Conservation (phyloP, 1,284 basidiomycete genomes). For the Marasmius tenuissimus region DNA sequence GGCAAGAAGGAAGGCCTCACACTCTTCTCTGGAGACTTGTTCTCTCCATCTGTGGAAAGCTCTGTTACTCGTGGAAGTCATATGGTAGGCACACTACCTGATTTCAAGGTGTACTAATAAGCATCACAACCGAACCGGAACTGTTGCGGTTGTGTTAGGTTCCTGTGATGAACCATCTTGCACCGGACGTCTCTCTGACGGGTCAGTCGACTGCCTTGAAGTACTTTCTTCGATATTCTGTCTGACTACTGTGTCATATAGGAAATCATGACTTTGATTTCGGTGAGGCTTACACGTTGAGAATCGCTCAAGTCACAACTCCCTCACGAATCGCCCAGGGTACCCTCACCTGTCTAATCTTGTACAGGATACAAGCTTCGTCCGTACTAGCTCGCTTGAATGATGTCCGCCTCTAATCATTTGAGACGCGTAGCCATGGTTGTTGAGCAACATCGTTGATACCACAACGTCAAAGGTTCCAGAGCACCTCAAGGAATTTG, state of each 20-base stretch:
- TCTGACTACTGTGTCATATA: slow-evolving; percentile 22
- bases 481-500: slow-evolving; percentile 55
- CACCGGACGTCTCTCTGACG: slow-evolving; percentile 66
- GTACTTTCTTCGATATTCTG: slow-evolving; percentile 32
- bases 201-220: slow-evolving; percentile 43
- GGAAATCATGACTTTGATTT: slow-evolving; percentile 90
- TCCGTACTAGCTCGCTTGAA: slow-evolving; percentile 37
- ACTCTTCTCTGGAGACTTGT: slow-evolving; percentile 88
- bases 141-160: slow-evolving; percentile 44
- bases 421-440: slow-evolving; percentile 55
- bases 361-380: slow-evolving; percentile 68
- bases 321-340: slow-evolving; percentile 39
- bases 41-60: slow-evolving; percentile 85
- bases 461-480: slow-evolving; percentile 58
- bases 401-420: slow-evolving; percentile 14
- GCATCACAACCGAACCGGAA: not conserved
- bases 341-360: slow-evolving; percentile 81
- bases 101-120: slow-evolving; percentile 8
- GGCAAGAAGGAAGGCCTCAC: slow-evolving; percentile 71
- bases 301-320: not conserved
- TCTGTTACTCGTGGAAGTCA: slow-evolving; percentile 89
- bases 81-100: slow-evolving; percentile 57
- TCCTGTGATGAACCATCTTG: slow-evolving; percentile 76
- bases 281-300: slow-evolving; percentile 32
- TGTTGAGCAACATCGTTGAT: slow-evolving; percentile 77